Conservation (phyloP, 768 basidiomycete species). For the Phaeolepiota aurea region DNA sequence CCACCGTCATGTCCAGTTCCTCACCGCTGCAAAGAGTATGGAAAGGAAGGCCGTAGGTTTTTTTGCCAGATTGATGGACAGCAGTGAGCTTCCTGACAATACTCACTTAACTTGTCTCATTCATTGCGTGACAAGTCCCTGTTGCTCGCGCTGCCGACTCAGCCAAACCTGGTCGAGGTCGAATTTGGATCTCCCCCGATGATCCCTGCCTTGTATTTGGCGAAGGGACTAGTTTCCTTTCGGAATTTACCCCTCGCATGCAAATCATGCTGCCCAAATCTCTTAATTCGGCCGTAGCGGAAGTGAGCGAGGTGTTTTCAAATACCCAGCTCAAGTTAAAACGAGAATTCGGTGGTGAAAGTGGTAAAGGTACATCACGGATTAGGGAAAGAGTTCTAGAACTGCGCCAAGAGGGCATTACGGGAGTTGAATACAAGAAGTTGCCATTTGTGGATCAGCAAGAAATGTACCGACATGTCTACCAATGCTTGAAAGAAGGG, state of each 20-base stretch:
- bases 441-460: slow-evolving; percentile 90
- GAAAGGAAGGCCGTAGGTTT: slow-evolving; percentile 69
- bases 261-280: slow-evolving; percentile 85
- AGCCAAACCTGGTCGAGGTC: slow-evolving; percentile 68
- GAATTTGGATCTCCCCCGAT: slow-evolving; percentile 57
- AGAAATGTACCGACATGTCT: slow-evolving; percentile 91
- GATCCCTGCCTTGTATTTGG: slow-evolving; percentile 83
- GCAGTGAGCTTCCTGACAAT: slow-evolving; percentile 48
- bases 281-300: slow-evolving; percentile 67
- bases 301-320: slow-evolving; percentile 83
- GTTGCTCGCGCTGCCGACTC: slow-evolving; percentile 88
- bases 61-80: slow-evolving; percentile 76
- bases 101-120: not conserved
- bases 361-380: slow-evolving; percentile 60
- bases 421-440: slow-evolving; percentile 72
- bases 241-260: slow-evolving; percentile 68
- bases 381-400: slow-evolving; percentile 64
- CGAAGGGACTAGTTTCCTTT: slow-evolving; percentile 67
- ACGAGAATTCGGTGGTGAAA: slow-evolving; percentile 80
- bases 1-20: slow-evolving; percentile 71
- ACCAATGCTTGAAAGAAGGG: slow-evolving; percentile 75
- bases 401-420: slow-evolving; percentile 39
- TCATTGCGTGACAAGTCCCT: slow-evolving; percentile 60
- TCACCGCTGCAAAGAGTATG: slow-evolving; percentile 89
- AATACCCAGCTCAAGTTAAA: slow-evolving; percentile 81